Conservation (phyloP, 305 asterid genomes). For the Ilex paraguariensis region DNA sequence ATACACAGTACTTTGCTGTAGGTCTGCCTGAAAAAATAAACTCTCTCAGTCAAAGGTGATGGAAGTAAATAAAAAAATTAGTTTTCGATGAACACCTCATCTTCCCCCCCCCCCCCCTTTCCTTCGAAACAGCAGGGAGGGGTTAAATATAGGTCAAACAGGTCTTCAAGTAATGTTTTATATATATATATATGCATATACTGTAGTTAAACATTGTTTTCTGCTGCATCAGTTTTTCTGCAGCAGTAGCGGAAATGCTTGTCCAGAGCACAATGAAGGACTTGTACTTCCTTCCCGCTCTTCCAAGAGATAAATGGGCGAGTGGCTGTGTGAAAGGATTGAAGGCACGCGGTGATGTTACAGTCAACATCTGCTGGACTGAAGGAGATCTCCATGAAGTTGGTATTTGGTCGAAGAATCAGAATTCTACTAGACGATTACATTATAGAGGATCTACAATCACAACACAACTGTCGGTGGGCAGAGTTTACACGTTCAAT, state of each 20-base stretch:
- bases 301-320: slow-evolving; percentile 65
- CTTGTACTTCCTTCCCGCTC: slow-evolving; percentile 68
- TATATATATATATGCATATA: too few relatives aligned
- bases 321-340: slow-evolving; percentile 60
- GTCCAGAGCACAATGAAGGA: slow-evolving; percentile 69
- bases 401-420: slow-evolving; percentile 47
- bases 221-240: slow-evolving; percentile 45
- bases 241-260: slow-evolving; percentile 80
- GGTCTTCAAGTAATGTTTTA: too few relatives aligned
- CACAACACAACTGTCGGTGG: slow-evolving; percentile 28
- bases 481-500: slow-evolving; percentile 49
- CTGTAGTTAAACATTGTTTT: too few relatives aligned
- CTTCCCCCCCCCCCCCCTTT: too few relatives aligned
- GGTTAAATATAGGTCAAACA: too few relatives aligned
- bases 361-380: slow-evolving; percentile 58
- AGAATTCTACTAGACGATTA: slow-evolving; percentile 26
- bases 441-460: slow-evolving; percentile 43
- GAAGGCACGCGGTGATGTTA: slow-evolving; percentile 57
- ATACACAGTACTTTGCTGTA: too few relatives aligned
- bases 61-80: too few relatives aligned
- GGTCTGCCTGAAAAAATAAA: too few relatives aligned
- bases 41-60: too few relatives aligned
- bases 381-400: slow-evolving; percentile 56
- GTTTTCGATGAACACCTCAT: too few relatives aligned
- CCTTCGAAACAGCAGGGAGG: too few relatives aligned